phyloP scores from a whole-genome alignment of 345 rosid species.

The Gynandropsis gynandra region DNA sequence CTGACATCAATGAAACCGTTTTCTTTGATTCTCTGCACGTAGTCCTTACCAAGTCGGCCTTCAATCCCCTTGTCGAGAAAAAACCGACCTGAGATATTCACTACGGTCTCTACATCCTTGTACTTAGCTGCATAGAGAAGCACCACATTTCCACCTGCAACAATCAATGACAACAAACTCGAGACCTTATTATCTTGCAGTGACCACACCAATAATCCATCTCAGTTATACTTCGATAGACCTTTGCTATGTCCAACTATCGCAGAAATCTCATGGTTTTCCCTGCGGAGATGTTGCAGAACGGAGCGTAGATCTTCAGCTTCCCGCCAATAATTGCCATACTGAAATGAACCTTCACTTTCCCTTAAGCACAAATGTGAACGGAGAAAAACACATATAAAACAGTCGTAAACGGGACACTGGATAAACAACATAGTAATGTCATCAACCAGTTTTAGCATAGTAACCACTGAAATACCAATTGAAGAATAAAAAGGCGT shows the following conservation, averaged over 20 bases:
- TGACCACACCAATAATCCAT: not conserved
- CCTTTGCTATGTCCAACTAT: constrained; percentile 94
- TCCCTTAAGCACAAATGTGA: constrained; percentile 41
- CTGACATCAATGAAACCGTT: constrained; percentile 59
- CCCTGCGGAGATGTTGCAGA: constrained; percentile 40
- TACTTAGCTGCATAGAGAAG: constrained; percentile 80
- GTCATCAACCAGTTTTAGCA: too few species aligned
- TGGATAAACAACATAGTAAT: too few species aligned
- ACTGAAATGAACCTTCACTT: constrained; percentile 84
- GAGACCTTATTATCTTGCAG: not conserved
- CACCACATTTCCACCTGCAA: constrained; percentile 80
- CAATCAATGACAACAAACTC: constrained; percentile 9
- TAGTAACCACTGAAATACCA: too few species aligned
- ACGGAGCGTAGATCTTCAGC: constrained; percentile 66
- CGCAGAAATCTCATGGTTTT: constrained; percentile 37
- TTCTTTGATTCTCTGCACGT: constrained; percentile 49
- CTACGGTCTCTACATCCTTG: constrained; percentile 42
- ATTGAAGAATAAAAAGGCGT: too few species aligned
- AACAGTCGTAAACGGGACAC: too few species aligned
- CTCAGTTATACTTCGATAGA: constrained; percentile 9
- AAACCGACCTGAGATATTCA: constrained; percentile 76
- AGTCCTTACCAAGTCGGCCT: constrained; percentile 64
- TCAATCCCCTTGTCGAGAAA: constrained; percentile 63
- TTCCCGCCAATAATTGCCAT: constrained; percentile 79
- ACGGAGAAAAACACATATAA: constrained; percentile 1